Conservation (phyloP, 2,329 filamentous ascomycete genomes). For the Colletotrichum lindemuthianum region DNA sequence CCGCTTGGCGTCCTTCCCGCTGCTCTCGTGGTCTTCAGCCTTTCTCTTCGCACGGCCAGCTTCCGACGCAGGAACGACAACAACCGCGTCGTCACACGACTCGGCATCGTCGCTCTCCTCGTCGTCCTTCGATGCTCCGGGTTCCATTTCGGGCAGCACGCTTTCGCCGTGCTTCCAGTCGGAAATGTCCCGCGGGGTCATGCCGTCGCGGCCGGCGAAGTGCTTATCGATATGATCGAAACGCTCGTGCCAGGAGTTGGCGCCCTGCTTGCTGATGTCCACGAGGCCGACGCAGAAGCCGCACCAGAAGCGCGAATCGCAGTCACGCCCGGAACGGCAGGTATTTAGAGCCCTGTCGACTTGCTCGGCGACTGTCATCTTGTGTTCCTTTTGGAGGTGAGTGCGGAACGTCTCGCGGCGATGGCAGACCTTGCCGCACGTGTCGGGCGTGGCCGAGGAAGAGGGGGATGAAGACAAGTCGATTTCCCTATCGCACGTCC, state of each 20-base stretch:
- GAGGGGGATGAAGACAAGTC: not conserved
- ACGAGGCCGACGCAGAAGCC: slow-evolving; percentile 78
- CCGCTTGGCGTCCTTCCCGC: slow-evolving; percentile 15
- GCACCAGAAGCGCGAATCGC: slow-evolving; percentile 81
- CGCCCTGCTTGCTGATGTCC: slow-evolving; percentile 57
- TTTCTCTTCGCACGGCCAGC: not conserved
- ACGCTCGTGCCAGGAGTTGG: slow-evolving; percentile 66
- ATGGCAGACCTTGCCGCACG: slow-evolving; percentile 69
- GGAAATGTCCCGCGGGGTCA: slow-evolving; percentile 55
- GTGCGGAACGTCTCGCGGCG: slow-evolving; percentile 66
- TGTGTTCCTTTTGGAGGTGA: slow-evolving; percentile 69
- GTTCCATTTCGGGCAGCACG: slow-evolving; percentile 31
- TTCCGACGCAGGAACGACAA: not conserved
- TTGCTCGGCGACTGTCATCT: slow-evolving; percentile 41
- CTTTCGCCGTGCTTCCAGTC: slow-evolving; percentile 63
- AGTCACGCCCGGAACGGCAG: slow-evolving; percentile 72
- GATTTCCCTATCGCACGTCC: slow-evolving; percentile 69
- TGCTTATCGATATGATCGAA: slow-evolving; percentile 81
- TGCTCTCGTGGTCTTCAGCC: slow-evolving; percentile 34
- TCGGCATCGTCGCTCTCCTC: slow-evolving; percentile 9
- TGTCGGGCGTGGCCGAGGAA: slow-evolving; percentile 34
- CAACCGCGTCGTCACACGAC: slow-evolving; percentile 10
- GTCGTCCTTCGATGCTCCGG: slow-evolving; percentile 11
- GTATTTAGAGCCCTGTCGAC: slow-evolving; percentile 58
- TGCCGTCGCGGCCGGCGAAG: slow-evolving; percentile 62